These are phyloP conservation scores for Incumbomyces lentus DNA, from an alignment of 2,329 filamentous ascomycete genomes.

Conservation along the genomic window DNA sequence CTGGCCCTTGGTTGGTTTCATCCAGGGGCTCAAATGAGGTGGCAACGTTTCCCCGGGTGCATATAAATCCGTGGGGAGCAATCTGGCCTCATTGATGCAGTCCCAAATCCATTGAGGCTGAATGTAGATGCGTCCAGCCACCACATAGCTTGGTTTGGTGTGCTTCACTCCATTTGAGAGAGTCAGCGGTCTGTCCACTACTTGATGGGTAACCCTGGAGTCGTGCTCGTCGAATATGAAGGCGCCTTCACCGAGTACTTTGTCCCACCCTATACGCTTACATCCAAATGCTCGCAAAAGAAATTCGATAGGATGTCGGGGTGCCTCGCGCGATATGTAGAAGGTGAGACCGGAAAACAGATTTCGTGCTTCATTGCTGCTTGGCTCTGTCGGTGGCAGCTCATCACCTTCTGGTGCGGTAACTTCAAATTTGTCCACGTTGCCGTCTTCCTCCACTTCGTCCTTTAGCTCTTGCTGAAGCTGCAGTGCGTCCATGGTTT, in stretches of 20 bases:
- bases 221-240: constrained; percentile 86
- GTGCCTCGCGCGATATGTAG: constrained; percentile 88
- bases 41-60: constrained; percentile 81
- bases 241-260: constrained; percentile 77
- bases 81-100: constrained; percentile 79
- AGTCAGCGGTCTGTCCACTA: constrained; percentile 73
- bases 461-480: constrained; percentile 34
- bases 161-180: constrained; percentile 18
- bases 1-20: constrained; percentile 72
- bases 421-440: constrained; percentile 86
- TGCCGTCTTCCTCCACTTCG: constrained; percentile 37
- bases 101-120: constrained; percentile 99
- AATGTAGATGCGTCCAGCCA: constrained; percentile 85
- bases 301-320: constrained; percentile 82
- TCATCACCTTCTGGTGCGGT: constrained; percentile 75
- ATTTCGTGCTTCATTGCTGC: constrained; percentile 56
- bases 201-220: constrained; percentile 84
- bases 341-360: constrained; percentile 84
- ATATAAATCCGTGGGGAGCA: constrained; percentile 79
- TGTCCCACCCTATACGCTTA: constrained; percentile 91
- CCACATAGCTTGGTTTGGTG: constrained; percentile 52
- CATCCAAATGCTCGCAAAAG: constrained; percentile 89
- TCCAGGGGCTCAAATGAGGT: constrained; percentile 91
- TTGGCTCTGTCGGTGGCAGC: constrained; percentile 64
- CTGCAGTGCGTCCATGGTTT: constrained; percentile 29